Conservation (phyloP, 331 rosid species). For the Pyrus hybrid region DNA sequence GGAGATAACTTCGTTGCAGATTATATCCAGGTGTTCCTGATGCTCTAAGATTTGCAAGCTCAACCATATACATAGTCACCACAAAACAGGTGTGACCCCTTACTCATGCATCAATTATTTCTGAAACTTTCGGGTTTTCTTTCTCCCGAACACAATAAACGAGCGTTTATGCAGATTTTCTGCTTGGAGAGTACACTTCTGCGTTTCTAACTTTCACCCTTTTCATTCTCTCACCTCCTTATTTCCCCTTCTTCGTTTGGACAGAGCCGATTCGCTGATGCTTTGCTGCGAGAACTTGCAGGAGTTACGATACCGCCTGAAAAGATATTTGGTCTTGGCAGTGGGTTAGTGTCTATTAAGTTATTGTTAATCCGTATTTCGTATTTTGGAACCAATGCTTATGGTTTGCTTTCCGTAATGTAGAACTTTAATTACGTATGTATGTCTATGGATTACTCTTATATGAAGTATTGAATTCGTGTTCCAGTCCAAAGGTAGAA, state of each 20-base stretch:
- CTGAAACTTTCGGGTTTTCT: neutral
- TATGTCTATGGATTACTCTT: neutral
- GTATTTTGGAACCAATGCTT: neutral
- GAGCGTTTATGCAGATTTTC: neutral
- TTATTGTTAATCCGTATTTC: neutral
- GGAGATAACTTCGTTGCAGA: constrained; percentile 29
- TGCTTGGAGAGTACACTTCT: neutral
- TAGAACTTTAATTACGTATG: neutral
- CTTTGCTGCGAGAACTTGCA: constrained; percentile 70
- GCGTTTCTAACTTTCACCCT: neutral
- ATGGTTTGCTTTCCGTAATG: neutral
- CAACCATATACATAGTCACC: constrained; percentile 77
- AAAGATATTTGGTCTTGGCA: constrained; percentile 82
- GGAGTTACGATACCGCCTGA: constrained; percentile 75
- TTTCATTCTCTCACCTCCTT: neutral
- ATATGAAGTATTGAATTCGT: neutral
- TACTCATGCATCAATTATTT: neutral
- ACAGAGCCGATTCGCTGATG: constrained; percentile 91
- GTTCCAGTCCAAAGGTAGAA: constrained; percentile 75
- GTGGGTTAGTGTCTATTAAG: constrained; percentile 48
- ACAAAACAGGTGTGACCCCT: constrained; percentile 61
- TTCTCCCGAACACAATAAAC: neutral
- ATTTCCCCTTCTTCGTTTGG: neutral
- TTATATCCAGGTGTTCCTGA: constrained; percentile 87
- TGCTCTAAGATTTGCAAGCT: constrained; percentile 79